Conservation (phyloP, 495 filamentous ascomycete genomes). For the Hypoxylon cercidicola region DNA sequence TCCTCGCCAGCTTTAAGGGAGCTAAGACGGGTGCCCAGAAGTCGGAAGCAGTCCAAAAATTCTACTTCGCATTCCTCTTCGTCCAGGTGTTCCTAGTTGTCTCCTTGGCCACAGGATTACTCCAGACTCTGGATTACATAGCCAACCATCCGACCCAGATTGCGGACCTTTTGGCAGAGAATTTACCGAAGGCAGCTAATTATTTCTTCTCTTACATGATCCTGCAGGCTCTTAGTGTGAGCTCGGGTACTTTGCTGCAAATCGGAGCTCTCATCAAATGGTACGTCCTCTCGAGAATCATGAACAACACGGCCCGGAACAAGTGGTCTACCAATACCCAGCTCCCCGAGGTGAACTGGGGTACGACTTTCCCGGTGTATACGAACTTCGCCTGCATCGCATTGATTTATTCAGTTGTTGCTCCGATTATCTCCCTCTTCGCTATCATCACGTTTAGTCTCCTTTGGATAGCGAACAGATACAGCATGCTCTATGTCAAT, state of each 20-base stretch:
- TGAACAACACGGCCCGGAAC: constrained; percentile 87
- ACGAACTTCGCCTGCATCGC: constrained; percentile 96
- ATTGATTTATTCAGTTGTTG: constrained; percentile 89
- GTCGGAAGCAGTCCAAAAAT: constrained; percentile 85
- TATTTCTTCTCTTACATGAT: constrained; percentile 99
- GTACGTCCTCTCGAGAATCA: constrained; percentile 79
- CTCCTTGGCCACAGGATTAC: constrained; percentile 83
- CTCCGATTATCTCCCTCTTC: constrained; percentile 92
- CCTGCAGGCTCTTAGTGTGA: constrained; percentile 89
- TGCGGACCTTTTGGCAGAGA: constrained; percentile 77
- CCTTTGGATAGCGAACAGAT: constrained; percentile 96
- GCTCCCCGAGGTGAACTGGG: constrained; percentile 85
- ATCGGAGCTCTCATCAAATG: constrained; percentile 78
- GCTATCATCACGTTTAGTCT: constrained; percentile 93
- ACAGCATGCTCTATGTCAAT: constrained; percentile 95
- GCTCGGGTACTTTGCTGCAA: constrained; percentile 91
- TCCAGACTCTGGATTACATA: constrained; percentile 71
- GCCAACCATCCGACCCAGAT: constrained; percentile 66
- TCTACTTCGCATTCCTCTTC: constrained; percentile 95
- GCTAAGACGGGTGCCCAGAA: constrained; percentile 82
- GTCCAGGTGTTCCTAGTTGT: constrained; percentile 95
- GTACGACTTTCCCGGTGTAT: constrained; percentile 93
- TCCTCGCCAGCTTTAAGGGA: constrained; percentile 80
- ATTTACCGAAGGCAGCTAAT: constrained; percentile 88
- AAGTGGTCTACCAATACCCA: constrained; percentile 89